Evolutionary conservation across 1,284 basidiomycete species (phyloP).

Genomic region (Phenoliferia sp.): DNA sequence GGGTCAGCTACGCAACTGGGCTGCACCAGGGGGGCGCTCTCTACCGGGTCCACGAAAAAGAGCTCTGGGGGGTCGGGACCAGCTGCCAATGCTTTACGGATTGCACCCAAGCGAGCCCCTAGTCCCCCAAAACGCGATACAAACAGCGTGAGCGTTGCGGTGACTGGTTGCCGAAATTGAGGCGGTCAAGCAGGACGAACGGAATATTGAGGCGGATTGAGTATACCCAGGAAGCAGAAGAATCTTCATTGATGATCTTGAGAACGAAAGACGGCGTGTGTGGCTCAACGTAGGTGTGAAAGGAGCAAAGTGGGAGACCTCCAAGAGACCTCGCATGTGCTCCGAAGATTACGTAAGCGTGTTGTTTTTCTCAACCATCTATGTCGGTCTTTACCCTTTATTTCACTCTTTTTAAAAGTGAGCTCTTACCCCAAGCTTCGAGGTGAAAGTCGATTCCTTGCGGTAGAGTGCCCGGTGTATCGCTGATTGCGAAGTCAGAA

Average conservation of each 20-base stretch:
- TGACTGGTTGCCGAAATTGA: not conserved
- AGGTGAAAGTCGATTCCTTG: no score
- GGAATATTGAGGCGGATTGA: conserved; percentile 70
- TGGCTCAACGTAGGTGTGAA: no score
- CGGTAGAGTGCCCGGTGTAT: no score
- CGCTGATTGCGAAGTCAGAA: no score
- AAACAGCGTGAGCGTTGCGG: not conserved
- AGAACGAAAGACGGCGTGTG: no score
- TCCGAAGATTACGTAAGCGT: no score
- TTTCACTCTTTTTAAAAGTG: no score
- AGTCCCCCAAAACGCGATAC: not conserved
- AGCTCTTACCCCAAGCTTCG: no score
- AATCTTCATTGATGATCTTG: conserved; percentile 5
- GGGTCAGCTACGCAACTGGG: not conserved
- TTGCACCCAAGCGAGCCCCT: conserved; percentile 23
- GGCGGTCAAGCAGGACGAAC: not conserved
- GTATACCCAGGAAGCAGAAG: conserved; percentile 57
- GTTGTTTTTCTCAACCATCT: no score
- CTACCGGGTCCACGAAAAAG: conserved; percentile 31
- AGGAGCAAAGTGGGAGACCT: no score
- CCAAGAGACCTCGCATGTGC: no score
- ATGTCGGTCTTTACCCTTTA: no score
- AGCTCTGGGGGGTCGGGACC: conserved; percentile 20
- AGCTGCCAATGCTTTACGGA: conserved; percentile 12
- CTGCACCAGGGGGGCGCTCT: not conserved